Percentiles rank a stretch among this genome's conserved stretches.
phyloP scores from a whole-genome alignment of 305 asterid species.

The Lippia alba region DNA sequence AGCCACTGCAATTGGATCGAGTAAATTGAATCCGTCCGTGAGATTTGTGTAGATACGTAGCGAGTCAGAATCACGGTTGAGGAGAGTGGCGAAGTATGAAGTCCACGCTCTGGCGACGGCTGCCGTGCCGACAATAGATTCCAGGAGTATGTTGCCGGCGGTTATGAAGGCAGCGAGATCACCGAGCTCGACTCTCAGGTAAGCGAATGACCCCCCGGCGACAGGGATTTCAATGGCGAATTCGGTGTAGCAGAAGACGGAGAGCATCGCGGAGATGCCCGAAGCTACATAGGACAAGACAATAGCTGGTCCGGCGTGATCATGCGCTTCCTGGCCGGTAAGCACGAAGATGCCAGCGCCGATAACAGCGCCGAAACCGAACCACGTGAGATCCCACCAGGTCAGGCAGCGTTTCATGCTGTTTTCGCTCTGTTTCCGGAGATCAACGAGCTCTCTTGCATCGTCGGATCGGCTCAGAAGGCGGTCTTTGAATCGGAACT shows the following conservation, averaged over 20 bases:
- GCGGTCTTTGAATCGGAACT: constrained; percentile 57
- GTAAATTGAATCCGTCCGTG: constrained; percentile 47
- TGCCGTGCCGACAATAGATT: constrained; percentile 67
- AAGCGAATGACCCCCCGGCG: constrained; percentile 84
- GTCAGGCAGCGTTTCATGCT: constrained; percentile 69
- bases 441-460: constrained; percentile 55
- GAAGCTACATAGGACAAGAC: constrained; percentile 67
- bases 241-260: constrained; percentile 76
- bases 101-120: constrained; percentile 88
- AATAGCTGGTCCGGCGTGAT: constrained; percentile 78
- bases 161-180: constrained; percentile 78
- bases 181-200: constrained; percentile 79
- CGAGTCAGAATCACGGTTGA: constrained; percentile 51
- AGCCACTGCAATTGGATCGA: constrained; percentile 72
- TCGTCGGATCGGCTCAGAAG: constrained; percentile 59
- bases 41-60: constrained; percentile 50
- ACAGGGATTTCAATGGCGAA: constrained; percentile 75
- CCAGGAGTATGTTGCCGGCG: constrained; percentile 78
- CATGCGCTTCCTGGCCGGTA: constrained; percentile 71
- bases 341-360: constrained; percentile 77
- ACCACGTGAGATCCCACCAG: constrained; percentile 91
- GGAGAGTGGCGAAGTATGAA: constrained; percentile 73
- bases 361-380: constrained; percentile 77
- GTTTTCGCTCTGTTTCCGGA: constrained; percentile 68
- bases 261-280: constrained; percentile 75